Conservation (phyloP, 805 yeast genomes). For the Ogataea nitratoaversa region DNA sequence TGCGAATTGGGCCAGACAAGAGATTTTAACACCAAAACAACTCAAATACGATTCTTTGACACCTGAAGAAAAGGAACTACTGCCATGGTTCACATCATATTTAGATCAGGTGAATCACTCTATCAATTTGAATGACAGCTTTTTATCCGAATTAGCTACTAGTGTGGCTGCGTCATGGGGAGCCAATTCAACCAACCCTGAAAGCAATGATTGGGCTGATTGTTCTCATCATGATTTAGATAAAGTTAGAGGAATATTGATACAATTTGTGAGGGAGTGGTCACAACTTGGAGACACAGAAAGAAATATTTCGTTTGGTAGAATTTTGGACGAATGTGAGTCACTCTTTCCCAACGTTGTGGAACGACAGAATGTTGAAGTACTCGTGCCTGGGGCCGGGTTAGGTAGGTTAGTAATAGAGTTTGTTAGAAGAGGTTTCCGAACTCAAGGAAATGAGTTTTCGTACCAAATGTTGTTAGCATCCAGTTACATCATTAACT, state of each 20-base stretch:
- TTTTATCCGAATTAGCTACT: slow-evolving; percentile 39
- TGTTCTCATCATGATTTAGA: slow-evolving; percentile 44
- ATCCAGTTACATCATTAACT: slow-evolving; percentile 51
- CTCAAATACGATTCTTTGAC: slow-evolving; percentile 35
- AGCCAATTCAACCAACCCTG: slow-evolving; percentile 28
- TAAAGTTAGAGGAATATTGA: slow-evolving; percentile 52
- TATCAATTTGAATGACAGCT: slow-evolving; percentile 41
- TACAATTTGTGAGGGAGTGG: slow-evolving; percentile 64
- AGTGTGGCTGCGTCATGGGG: slow-evolving; percentile 50
- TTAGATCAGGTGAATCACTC: slow-evolving; percentile 37
- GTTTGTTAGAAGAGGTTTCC: slow-evolving; percentile 49
- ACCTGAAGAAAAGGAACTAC: slow-evolving; percentile 35
- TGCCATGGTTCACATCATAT: slow-evolving; percentile 50
- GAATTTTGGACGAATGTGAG: slow-evolving; percentile 35
- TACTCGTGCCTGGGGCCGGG: slow-evolving; percentile 64
- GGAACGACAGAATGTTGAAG: slow-evolving; percentile 35
- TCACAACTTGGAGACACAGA: slow-evolving; percentile 47
- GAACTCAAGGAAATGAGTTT: slow-evolving; percentile 65
- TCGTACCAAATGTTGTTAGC: slow-evolving; percentile 60
- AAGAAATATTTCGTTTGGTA: slow-evolving; percentile 36
- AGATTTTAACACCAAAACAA: slow-evolving; percentile 30
- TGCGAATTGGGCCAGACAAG: slow-evolving; percentile 31
- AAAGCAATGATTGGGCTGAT: slow-evolving; percentile 34
- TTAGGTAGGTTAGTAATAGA: slow-evolving; percentile 57
- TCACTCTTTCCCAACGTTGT: slow-evolving; percentile 34